Base-by-base conservation (phyloP, 1,139 yeast genomes). In the Kluyveromyces sp. region DNA sequence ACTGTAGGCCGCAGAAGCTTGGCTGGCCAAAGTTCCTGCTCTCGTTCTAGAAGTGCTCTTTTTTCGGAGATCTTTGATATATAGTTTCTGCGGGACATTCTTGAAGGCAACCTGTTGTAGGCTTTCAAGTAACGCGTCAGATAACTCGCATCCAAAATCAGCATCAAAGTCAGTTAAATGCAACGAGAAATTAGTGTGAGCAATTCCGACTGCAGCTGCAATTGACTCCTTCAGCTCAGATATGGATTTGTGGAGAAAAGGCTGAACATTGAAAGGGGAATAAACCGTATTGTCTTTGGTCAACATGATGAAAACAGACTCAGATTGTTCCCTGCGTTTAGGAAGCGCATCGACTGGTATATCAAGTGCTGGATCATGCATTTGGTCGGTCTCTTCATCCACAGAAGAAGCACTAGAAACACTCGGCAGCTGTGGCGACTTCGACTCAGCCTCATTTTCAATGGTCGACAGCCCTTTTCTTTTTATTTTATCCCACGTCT, bases 121-220 rank as follows among this genome's bases (percentile, higher is more conserved):
- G 2, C 65, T 58, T 29, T 71, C 71, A 33, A 84, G 69, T 1
- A 79, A 68, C 2, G 61, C 58, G 43, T 75, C 78, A 39, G 70
- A 71, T 16, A 88, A 62, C 0, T 80, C 71, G 3, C 70, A 75
- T 3, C 95, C 96, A 37, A 77, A 76, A 3, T 69, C 69, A 40
- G 80, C 71, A 13, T 78, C 77, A 58, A 80, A 78, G 39, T 87
- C 95, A 0, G 95, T 84, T 49, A 87, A 63, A 54, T 82, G 88
- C 39, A 81, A 68, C 0, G 78, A 64, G 28, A 77, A 63, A 0
- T 75, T 75, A 4, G 56, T 61, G 11, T 69, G 66, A 4, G 67
- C 61, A 16, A 79, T 55, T 6, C 66, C 72, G 18, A 80, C 57
- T 3, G 66, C 65, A 1, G 64, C 59, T 1, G 70, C 63, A 12